Conservation (phyloP, 768 basidiomycete species). For the Psilocybe tampanensis region DNA sequence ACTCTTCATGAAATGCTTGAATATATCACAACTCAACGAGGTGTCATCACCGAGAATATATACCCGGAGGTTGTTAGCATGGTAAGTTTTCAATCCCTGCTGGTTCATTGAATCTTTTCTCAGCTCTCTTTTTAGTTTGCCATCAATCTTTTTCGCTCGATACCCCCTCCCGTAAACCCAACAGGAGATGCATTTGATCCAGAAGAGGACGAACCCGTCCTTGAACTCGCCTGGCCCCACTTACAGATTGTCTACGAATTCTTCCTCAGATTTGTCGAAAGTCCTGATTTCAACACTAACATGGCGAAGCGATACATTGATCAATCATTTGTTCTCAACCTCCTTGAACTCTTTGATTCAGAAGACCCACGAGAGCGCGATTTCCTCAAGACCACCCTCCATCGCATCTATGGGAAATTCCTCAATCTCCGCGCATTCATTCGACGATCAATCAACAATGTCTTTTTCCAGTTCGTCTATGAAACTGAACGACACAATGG, state of each 20-base stretch:
- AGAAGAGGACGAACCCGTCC: conserved; percentile 98
- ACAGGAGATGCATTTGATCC: conserved; percentile 99
- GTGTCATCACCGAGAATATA: conserved; percentile 94
- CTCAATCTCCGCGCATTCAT: conserved; percentile 98
- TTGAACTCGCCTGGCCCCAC: conserved; percentile 99
- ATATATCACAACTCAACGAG: conserved; percentile 95
- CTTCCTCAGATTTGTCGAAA: conserved; percentile 98
- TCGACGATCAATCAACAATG: conserved; percentile 98
- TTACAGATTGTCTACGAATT: conserved; percentile 99
- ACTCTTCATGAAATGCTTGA: conserved; percentile 98
- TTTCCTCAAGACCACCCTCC: conserved; percentile 98
- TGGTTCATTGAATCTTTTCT: conserved; percentile 15
- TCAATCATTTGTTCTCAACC: conserved; percentile 91
- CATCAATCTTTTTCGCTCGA: conserved; percentile 97
- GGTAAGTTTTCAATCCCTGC: conserved; percentile 53
- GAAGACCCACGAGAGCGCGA: conserved; percentile 99
- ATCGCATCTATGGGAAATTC: conserved; percentile 99
- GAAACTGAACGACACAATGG: conserved; percentile 99
- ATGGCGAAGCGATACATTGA: conserved; percentile 97
- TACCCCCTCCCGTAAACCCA: conserved; percentile 99
- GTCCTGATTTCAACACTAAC: conserved; percentile 97
- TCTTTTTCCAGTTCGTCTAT: conserved; percentile 99
- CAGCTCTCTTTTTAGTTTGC: conserved; percentile 72
- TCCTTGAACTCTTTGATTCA: conserved; percentile 97
- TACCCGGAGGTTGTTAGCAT: conserved; percentile 99